These are phyloP conservation scores for Haematococcus lacustris DNA, from an alignment of 139 green algal species.

Conservation along the genomic window DNA sequence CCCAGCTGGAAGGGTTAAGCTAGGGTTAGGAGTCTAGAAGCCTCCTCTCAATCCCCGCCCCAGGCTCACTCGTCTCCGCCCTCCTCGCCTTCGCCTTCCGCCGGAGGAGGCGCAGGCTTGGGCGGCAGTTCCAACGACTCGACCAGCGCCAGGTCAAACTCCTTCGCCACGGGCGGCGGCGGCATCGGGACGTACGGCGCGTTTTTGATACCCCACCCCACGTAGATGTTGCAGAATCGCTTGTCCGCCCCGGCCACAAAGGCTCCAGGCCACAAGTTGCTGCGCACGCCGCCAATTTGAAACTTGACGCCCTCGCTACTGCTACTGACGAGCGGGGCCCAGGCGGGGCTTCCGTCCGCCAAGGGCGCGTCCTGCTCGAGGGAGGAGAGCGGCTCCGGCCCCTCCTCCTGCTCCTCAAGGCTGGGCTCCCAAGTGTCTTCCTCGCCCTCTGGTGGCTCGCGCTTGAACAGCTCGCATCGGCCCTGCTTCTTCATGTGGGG, in stretches of 20 bases:
- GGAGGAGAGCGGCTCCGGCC: constrained; percentile 51
- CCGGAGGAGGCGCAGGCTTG: constrained; percentile 32
- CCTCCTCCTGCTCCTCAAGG: constrained; percentile 59
- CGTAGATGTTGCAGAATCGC: constrained; percentile 68
- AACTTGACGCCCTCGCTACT: constrained; percentile 5
- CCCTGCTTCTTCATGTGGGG: constrained; percentile 79
- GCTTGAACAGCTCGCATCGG: constrained; percentile 40
- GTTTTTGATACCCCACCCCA: constrained; percentile 76
- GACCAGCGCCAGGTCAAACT: constrained; percentile 53
- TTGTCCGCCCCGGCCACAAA: constrained; percentile 23
- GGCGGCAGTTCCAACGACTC: constrained; percentile 62
- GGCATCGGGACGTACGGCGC: constrained; percentile 56
- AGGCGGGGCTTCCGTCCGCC: constrained; percentile 2
- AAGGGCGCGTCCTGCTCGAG: constrained; percentile 16
- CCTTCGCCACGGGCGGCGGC: constrained; percentile 45
- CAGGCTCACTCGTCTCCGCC: too few species aligned
- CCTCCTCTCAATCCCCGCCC: too few species aligned
- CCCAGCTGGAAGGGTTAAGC: too few species aligned
- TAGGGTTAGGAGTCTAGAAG: too few species aligned
- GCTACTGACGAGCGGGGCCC: constrained; percentile 17
- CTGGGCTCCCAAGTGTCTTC: constrained; percentile 34
- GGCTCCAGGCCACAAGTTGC: constrained; percentile 69
- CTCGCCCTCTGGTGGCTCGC: constrained; percentile 50
- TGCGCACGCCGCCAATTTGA: constrained; percentile 49
- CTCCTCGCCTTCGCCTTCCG: constrained; percentile 45